Conservation (phyloP, 495 filamentous ascomycete species). For the Zalerion maritima region DNA sequence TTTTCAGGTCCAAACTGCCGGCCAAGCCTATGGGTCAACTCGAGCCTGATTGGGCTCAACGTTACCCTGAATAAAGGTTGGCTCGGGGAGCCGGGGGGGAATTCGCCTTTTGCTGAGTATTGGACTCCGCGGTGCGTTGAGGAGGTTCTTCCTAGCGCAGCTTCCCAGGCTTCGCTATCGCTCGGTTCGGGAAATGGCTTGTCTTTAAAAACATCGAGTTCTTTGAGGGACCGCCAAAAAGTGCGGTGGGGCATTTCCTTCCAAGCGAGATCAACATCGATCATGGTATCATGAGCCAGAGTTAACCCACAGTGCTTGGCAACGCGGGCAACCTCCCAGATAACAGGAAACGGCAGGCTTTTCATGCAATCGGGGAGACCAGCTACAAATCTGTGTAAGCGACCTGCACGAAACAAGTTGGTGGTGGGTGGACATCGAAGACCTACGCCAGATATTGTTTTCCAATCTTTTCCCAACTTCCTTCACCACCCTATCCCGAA, state of each 20-base stretch:
- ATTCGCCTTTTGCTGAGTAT: conserved; percentile 16
- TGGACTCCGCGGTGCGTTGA: too few species aligned
- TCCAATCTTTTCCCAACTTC: too few species aligned
- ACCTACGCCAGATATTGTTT: too few species aligned
- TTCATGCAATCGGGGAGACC: too few species aligned
- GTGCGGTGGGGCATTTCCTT: conserved; percentile 13
- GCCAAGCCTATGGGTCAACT: conserved; percentile 26
- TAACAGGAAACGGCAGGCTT: conserved; percentile 28
- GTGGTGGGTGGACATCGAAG: too few species aligned
- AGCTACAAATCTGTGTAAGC: too few species aligned
- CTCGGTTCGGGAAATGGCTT: conserved; percentile 28
- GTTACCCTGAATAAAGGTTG: conserved; percentile 22
- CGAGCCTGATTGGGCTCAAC: conserved; percentile 24
- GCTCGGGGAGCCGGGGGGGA: conserved; percentile 21
- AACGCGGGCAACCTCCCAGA: conserved; percentile 31
- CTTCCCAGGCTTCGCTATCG: conserved; percentile 19
- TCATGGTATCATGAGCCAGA: conserved; percentile 12
- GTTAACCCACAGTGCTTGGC: conserved; percentile 26
- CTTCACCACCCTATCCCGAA: too few species aligned
- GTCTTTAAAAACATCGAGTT: conserved; percentile 17
- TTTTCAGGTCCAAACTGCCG: conserved; percentile 32
- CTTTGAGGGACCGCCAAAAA: conserved; percentile 21
- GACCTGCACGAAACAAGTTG: too few species aligned
- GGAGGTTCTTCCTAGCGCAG: conserved; percentile 19
- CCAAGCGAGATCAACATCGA: conserved; percentile 24